Evolutionary conservation across 306 rosid genomes (phyloP).

Genomic region (Leucaena leucocephala): DNA sequence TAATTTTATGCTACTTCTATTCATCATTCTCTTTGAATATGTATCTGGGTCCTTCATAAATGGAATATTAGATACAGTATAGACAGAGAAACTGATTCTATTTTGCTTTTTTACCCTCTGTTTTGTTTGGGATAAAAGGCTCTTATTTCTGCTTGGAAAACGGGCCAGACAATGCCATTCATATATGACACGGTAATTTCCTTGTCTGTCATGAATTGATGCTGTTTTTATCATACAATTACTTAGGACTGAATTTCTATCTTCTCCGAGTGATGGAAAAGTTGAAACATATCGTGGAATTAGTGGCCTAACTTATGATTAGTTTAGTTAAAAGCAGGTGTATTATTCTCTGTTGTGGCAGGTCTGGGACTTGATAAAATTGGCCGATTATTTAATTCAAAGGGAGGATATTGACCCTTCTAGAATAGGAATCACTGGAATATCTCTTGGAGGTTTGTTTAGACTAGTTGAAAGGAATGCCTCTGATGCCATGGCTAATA

Average conservation of each 20-base stretch:
- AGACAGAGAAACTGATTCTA: constrained; percentile 36
- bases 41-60: neutral
- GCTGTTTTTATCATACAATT: constrained; percentile 25
- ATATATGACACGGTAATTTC: constrained; percentile 84
- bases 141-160: constrained; percentile 82
- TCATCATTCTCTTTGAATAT: constrained; percentile 10
- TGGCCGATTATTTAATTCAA: constrained; percentile 77
- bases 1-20: neutral
- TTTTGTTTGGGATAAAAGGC: constrained; percentile 47
- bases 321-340: constrained; percentile 24
- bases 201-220: constrained; percentile 6
- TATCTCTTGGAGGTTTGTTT: constrained; percentile 94
- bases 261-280: constrained; percentile 26
- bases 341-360: constrained; percentile 40
- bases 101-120: neutral
- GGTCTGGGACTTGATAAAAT: constrained; percentile 93
- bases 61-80: neutral
- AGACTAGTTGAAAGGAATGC: constrained; percentile 21
- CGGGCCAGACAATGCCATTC: constrained; percentile 88
- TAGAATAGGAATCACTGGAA: constrained; percentile 87
- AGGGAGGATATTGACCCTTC: constrained; percentile 82
- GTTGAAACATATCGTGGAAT: constrained; percentile 34
- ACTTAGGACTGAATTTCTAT: constrained; percentile 17
- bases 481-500: constrained; percentile 13
- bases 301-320: constrained; percentile 14